phyloP scores from a whole-genome alignment of 2,329 filamentous ascomycete genomes.

The Paramyrothecium roridum region DNA sequence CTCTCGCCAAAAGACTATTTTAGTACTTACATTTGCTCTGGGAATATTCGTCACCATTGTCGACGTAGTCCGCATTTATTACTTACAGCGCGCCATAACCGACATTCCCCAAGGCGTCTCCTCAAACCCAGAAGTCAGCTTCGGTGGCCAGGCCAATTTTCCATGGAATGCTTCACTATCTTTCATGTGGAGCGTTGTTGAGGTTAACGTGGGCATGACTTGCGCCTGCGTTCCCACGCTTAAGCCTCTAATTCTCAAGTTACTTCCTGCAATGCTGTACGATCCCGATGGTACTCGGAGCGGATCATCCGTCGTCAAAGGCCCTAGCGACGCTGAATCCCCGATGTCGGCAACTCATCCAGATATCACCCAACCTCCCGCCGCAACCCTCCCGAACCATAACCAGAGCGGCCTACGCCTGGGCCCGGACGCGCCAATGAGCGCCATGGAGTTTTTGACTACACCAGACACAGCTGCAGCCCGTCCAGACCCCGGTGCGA shows the following conservation, averaged over 20 bases:
- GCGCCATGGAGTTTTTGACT: slow-evolving; percentile 44
- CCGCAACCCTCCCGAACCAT: neutral
- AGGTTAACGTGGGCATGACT: slow-evolving; percentile 86
- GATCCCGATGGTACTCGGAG: slow-evolving; percentile 43
- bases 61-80: slow-evolving; percentile 86
- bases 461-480: slow-evolving; percentile 29
- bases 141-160: slow-evolving; percentile 52
- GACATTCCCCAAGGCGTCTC: slow-evolving; percentile 33
- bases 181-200: slow-evolving; percentile 91
- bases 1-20: slow-evolving; percentile 79
- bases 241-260: slow-evolving; percentile 74
- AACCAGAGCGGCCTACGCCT: slow-evolving; percentile 5
- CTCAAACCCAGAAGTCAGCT: slow-evolving; percentile 36
- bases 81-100: slow-evolving; percentile 71
- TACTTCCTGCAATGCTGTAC: slow-evolving; percentile 55
- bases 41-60: slow-evolving; percentile 86
- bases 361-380: neutral
- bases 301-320: slow-evolving; percentile 19
- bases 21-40: slow-evolving; percentile 81
- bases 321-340: slow-evolving; percentile 24
- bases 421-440: slow-evolving; percentile 25
- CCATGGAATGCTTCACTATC: slow-evolving; percentile 77
- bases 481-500: slow-evolving; percentile 4
- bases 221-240: slow-evolving; percentile 90
- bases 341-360: slow-evolving; percentile 2